Evolutionary conservation across 1,284 basidiomycete genomes (phyloP).

Genomic region (Ustanciosporium gigantosporum): DNA sequence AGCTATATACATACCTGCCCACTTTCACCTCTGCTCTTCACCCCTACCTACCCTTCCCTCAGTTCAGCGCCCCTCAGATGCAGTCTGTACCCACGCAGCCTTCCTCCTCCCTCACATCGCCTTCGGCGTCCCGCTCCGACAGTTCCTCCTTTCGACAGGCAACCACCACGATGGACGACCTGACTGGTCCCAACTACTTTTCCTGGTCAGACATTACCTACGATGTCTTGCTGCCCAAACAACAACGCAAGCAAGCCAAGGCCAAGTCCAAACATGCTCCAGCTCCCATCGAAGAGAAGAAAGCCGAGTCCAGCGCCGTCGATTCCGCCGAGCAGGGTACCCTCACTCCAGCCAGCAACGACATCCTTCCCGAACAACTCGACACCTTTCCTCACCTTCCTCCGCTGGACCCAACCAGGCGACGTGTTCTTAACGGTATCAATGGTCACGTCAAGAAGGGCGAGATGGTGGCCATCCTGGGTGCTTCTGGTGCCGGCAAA

Average conservation of each 20-base stretch:
- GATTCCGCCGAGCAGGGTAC: constrained; percentile 8
- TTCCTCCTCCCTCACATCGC: too few species aligned
- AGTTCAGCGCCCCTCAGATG: too few species aligned
- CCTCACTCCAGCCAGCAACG: constrained; percentile 1
- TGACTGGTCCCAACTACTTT: constrained; percentile 7
- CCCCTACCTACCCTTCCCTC: too few species aligned
- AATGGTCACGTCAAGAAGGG: constrained; percentile 38
- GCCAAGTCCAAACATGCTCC: not conserved
- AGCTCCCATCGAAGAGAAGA: constrained; percentile 1
- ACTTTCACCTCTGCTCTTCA: too few species aligned
- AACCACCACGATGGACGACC: not conserved
- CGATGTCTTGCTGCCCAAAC: constrained; percentile 42
- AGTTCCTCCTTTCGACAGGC: too few species aligned
- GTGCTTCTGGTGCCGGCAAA: constrained; percentile 48
- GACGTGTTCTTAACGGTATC: constrained; percentile 36
- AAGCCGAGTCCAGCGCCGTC: not conserved
- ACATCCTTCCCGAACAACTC: constrained; percentile 14
- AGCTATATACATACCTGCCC: too few species aligned
- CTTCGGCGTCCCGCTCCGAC: too few species aligned
- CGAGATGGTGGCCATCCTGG: constrained; percentile 44
- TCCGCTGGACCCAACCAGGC: constrained; percentile 21
- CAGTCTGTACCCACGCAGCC: too few species aligned
- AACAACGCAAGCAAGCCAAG: constrained; percentile 35
- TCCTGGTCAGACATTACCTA: constrained; percentile 44
- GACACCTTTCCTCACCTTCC: constrained; percentile 27